Percentiles rank a stretch among this genome's conserved stretches.
These are phyloP conservation scores for Phaeomoniella chlamydospora DNA, from an alignment of 2,329 filamentous ascomycete genomes.

Conservation along the genomic window DNA sequence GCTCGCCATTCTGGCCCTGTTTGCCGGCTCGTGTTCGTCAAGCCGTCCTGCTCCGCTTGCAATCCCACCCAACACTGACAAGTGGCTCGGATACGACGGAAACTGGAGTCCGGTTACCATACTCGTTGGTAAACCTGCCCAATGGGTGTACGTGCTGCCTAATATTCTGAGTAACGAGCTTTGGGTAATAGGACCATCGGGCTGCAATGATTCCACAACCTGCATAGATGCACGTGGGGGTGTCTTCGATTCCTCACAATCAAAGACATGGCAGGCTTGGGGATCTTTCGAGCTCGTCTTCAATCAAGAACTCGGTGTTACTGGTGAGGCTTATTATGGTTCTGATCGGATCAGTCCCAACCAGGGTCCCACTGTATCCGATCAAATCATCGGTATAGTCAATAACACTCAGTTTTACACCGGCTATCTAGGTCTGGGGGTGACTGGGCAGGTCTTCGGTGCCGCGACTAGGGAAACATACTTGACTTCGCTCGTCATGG, in stretches of 20 bases:
- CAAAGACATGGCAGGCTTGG: conserved; percentile 14
- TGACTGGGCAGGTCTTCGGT: conserved; percentile 13
- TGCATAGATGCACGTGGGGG: conserved; percentile 14
- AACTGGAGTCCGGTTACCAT: conserved; percentile 14
- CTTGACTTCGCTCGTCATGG: conserved; percentile 13
- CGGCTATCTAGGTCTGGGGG: conserved; percentile 17
- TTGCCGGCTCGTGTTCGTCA: too few species aligned
- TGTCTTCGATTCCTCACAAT: conserved; percentile 17
- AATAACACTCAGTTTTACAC: conserved; percentile 18
- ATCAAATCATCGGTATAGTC: conserved; percentile 18
- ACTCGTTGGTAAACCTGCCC: conserved; percentile 15
- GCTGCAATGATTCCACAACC: conserved; percentile 13
- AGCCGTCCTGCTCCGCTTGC: too few species aligned
- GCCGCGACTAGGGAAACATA: conserved; percentile 11
- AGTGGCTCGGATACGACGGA: conserved; percentile 15
- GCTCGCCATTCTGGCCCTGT: too few species aligned
- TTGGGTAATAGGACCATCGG: conserved; percentile 14
- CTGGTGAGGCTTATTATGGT: conserved; percentile 18
- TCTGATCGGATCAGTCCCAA: conserved; percentile 17
- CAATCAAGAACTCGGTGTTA: conserved; percentile 8
- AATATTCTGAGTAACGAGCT: conserved; percentile 14
- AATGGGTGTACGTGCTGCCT: conserved; percentile 15
- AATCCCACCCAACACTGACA: too few species aligned
- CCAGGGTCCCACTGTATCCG: conserved; percentile 11
- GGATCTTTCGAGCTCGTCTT: conserved; percentile 14